phyloP scores from a whole-genome alignment of 2,329 filamentous ascomycete species.

The Fusarium torreyae region DNA sequence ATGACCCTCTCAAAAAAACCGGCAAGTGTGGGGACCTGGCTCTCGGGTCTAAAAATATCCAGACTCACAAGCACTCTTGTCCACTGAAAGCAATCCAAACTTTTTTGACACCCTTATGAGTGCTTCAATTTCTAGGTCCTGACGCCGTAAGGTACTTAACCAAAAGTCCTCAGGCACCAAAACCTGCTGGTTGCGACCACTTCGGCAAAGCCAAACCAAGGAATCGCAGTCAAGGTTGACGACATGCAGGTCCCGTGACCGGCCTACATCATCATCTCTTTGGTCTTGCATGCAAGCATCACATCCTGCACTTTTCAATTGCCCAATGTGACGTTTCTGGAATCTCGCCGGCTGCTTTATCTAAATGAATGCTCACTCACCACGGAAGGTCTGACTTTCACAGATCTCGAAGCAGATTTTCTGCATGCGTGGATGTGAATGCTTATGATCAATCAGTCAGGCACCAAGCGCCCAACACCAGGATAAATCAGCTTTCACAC shows the following conservation, averaged over 20 bases:
- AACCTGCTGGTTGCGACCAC: slow-evolving; percentile 31
- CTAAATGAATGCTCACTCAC: neutral
- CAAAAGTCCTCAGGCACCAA: slow-evolving; percentile 45
- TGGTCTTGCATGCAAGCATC: slow-evolving; percentile 11
- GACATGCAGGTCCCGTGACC: slow-evolving; percentile 42
- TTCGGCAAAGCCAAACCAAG: slow-evolving; percentile 4
- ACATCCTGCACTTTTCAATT: neutral
- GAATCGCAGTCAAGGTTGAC: slow-evolving; percentile 16
- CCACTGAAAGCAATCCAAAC: too few relatives aligned
- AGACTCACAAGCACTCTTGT: too few relatives aligned
- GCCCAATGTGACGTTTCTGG: neutral
- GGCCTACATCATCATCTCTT: slow-evolving; percentile 26
- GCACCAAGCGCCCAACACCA: neutral
- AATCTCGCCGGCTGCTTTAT: neutral
- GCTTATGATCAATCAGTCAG: neutral
- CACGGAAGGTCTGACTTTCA: neutral
- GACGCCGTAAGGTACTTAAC: slow-evolving; percentile 16
- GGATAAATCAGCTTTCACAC: neutral
- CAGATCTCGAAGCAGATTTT: neutral
- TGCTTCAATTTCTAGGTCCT: too few relatives aligned
- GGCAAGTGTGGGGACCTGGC: slow-evolving; percentile 24
- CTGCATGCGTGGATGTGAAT: neutral
- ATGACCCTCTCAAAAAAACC: slow-evolving; percentile 44
- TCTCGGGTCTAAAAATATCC: neutral
- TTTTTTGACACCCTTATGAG: too few relatives aligned